A percentile compares a stretch with the other conserved stretches of the same genome.
phyloP scores from a whole-genome alignment of 306 rosid genomes.

The Mimosa pudica region DNA sequence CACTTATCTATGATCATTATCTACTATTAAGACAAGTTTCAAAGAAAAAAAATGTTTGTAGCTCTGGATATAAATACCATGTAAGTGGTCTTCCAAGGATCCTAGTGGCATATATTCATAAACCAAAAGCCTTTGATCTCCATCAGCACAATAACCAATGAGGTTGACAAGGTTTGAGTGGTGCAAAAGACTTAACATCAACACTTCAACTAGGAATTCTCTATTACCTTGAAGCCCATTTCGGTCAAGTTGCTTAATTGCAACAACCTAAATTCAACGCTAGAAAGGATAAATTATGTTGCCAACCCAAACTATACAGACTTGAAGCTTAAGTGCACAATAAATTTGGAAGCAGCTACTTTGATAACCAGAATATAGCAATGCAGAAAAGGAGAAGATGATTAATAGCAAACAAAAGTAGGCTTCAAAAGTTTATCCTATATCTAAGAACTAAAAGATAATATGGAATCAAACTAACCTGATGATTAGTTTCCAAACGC shows the following conservation, averaged over 20 bases:
- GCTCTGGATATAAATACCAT: constrained; percentile 52
- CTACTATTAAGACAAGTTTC: background rate
- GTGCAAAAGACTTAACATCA: constrained; percentile 94
- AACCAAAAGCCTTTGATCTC: constrained; percentile 97
- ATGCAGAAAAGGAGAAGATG: constrained; percentile 11
- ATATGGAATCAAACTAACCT: constrained; percentile 51
- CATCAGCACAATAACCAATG: constrained; percentile 97
- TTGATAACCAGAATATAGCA: constrained; percentile 16
- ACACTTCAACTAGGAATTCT: constrained; percentile 94
- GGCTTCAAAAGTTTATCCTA: constrained; percentile 21
- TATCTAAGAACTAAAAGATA: background rate
- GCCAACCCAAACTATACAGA: constrained; percentile 26
- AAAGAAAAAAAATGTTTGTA: background rate
- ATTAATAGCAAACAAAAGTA: constrained; percentile 13
- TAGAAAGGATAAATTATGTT: constrained; percentile 34
- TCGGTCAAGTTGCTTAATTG: constrained; percentile 97
- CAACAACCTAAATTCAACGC: constrained; percentile 67
- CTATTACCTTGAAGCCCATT: constrained; percentile 95
- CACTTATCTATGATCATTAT: constrained; percentile 20
- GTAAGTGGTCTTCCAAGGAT: constrained; percentile 87
- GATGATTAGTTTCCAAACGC: constrained; percentile 63
- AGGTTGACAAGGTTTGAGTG: constrained; percentile 93
- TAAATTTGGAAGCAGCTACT: constrained; percentile 13
- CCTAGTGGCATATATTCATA: constrained; percentile 94
- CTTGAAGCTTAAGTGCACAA: constrained; percentile 5